phyloP scores from a whole-genome alignment of 2,329 filamentous ascomycete genomes.

The Aspergillus intermedius region DNA sequence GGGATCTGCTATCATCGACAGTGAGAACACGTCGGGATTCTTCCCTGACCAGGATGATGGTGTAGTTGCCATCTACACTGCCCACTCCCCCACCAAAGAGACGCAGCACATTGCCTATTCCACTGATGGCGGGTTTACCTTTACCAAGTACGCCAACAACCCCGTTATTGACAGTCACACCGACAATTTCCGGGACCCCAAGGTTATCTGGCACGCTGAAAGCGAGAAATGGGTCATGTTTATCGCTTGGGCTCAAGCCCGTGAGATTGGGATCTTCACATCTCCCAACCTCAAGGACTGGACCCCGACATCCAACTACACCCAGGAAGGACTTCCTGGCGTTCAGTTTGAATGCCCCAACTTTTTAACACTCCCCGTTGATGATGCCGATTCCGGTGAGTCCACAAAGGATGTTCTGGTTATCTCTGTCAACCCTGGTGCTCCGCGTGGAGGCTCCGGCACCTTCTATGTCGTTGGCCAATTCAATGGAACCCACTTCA shows the following conservation, averaged over 20 bases:
- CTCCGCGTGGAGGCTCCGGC: conserved; percentile 37
- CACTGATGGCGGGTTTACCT: conserved; percentile 55
- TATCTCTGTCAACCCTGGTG: conserved; percentile 29
- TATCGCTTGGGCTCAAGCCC: conserved; percentile 50
- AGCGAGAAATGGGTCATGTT: conserved; percentile 53
- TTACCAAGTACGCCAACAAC: conserved; percentile 53
- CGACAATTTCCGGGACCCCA: conserved; percentile 59
- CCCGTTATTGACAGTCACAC: conserved; percentile 53
- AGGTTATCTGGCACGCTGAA: conserved; percentile 53
- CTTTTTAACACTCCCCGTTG: conserved; percentile 50
- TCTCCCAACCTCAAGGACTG: conserved; percentile 54
- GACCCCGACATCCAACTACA: conserved; percentile 55
- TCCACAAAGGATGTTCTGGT: conserved; percentile 18
- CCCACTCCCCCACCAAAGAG: conserved; percentile 31
- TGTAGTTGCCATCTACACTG: conserved; percentile 55
- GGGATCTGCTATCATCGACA: conserved; percentile 54
- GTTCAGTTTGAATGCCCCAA: conserved; percentile 60
- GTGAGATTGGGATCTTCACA: conserved; percentile 55
- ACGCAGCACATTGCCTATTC: conserved; percentile 59
- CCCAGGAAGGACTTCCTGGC: conserved; percentile 47
- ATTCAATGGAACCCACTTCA: conserved; percentile 54
- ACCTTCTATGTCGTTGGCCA: conserved; percentile 36
- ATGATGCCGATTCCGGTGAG: conserved; percentile 6
- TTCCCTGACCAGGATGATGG: conserved; percentile 57
- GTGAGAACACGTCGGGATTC: conserved; percentile 60